These are phyloP conservation scores for Cylindrotheca fusiformis DNA, from an alignment of 108 stramenopile genomes.

Conservation along the genomic window DNA sequence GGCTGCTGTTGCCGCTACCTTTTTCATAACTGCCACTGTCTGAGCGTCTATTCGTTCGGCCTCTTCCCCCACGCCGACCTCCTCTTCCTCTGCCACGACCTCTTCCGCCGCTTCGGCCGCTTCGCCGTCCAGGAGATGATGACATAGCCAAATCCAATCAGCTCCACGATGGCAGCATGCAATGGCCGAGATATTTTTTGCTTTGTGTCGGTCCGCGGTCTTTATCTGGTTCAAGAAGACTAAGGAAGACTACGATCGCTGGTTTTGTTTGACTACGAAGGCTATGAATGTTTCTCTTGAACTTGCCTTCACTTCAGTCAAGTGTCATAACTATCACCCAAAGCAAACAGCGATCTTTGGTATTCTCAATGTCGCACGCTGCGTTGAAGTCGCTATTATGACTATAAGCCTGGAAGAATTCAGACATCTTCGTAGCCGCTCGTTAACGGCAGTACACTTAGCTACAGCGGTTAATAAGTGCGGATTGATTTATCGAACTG, in stretches of 20 bases:
- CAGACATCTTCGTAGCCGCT: too few species aligned
- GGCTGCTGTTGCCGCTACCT: not conserved
- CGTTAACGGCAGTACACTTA: too few species aligned
- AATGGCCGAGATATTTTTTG: too few species aligned
- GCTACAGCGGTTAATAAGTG: too few species aligned
- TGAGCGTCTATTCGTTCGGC: constrained; percentile 34
- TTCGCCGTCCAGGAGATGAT: constrained; percentile 13
- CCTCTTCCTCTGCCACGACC: constrained; percentile 22
- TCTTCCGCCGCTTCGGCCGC: constrained; percentile 29
- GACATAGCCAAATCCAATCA: constrained; percentile 3
- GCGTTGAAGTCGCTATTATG: too few species aligned
- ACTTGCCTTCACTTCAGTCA: too few species aligned
- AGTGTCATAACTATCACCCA: too few species aligned
- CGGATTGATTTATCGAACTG: too few species aligned
- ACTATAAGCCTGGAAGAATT: too few species aligned
- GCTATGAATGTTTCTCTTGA: too few species aligned
- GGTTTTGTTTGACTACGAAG: not conserved
- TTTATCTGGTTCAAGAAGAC: not conserved
- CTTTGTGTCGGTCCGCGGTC: not conserved
- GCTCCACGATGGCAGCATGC: not conserved
- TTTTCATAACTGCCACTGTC: constrained; percentile 14
- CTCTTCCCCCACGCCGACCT: constrained; percentile 27
- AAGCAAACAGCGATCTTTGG: too few species aligned
- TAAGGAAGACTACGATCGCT: not conserved
- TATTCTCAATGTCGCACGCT: too few species aligned